Conservation (phyloP, 2,329 filamentous ascomycete genomes). For the Dryadomyces quercus-mongolicae region DNA sequence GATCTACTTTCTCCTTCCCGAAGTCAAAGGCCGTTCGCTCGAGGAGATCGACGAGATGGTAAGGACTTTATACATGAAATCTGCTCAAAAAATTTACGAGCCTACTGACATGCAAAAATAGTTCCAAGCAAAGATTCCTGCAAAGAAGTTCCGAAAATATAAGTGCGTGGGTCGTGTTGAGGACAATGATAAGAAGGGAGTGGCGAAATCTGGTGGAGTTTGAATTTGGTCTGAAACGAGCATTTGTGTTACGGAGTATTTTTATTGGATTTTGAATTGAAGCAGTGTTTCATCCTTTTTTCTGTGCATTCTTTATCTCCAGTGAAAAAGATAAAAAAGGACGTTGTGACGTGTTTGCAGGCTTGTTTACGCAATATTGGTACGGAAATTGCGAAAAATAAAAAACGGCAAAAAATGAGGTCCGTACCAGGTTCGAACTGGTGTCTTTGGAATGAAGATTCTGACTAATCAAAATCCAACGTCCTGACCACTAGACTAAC, state of each 20-base stretch:
- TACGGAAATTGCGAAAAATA: not conserved
- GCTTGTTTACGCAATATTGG: not conserved
- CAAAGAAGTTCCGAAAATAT: constrained; percentile 29
- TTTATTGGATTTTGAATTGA: too few relatives aligned
- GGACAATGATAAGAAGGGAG: not conserved
- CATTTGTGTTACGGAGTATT: too few relatives aligned
- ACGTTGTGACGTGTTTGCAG: too few relatives aligned
- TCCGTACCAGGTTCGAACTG: constrained; percentile 6
- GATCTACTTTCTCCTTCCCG: constrained; percentile 38
- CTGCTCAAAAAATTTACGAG: constrained; percentile 1
- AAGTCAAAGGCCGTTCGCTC: constrained; percentile 38
- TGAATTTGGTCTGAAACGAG: too few relatives aligned
- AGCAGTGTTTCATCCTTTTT: too few relatives aligned
- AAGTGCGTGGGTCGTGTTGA: constrained; percentile 13
- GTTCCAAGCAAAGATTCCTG: constrained; percentile 25
- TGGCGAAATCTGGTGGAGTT: too few relatives aligned
- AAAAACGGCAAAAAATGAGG: constrained; percentile 1
- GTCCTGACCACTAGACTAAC: constrained; percentile 7
- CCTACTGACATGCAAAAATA: constrained; percentile 6
- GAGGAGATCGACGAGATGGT: constrained; percentile 46
- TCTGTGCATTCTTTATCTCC: too few relatives aligned
- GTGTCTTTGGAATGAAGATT: constrained; percentile 5
- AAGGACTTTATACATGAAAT: constrained; percentile 6
- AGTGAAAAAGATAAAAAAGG: too few relatives aligned
- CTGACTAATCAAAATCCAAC: constrained; percentile 4